Conservation (phyloP, 805 yeast genomes). For the Lachancea nothofagi region DNA sequence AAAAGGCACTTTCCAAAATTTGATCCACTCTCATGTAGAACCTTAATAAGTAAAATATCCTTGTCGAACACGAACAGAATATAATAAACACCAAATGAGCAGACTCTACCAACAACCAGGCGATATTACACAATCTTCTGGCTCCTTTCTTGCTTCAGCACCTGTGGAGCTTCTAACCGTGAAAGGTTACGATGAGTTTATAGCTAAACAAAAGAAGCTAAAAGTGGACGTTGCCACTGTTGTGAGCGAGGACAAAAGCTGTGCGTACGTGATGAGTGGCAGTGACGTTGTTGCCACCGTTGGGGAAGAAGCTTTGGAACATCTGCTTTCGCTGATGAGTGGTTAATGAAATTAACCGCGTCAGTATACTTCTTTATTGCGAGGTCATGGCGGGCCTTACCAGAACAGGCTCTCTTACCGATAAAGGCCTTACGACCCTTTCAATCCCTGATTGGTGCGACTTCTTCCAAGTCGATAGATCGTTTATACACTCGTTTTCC, state of each 20-base stretch:
- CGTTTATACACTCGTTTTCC: conserved; percentile 7
- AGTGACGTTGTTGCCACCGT: conserved; percentile 37
- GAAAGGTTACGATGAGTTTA: conserved; percentile 37
- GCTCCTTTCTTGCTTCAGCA: conserved; percentile 29
- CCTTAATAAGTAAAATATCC: too few relatives aligned
- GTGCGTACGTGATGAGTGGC: conserved; percentile 34
- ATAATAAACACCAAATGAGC: conserved; percentile 8
- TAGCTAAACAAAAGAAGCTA: conserved; percentile 31
- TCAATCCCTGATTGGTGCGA: too few relatives aligned
- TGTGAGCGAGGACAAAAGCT: conserved; percentile 32
- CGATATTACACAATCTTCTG: conserved; percentile 28
- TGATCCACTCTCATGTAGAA: too few relatives aligned
- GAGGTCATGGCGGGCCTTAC: too few relatives aligned
- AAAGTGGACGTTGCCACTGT: conserved; percentile 33
- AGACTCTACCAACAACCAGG: conserved; percentile 20
- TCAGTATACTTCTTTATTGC: not conserved
- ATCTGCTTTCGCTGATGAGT: conserved; percentile 24
- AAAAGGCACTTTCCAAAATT: not conserved
- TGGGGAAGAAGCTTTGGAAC: conserved; percentile 35
- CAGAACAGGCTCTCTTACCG: too few relatives aligned
- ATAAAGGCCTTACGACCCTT: too few relatives aligned
- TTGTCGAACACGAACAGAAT: too few relatives aligned
- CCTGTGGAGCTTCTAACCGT: conserved; percentile 39
- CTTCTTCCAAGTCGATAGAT: conserved; percentile 5
- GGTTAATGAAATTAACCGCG: not conserved